Base-by-base conservation (phyloP, 1,284 basidiomycete species). In the Peniophora sp. region DNA sequence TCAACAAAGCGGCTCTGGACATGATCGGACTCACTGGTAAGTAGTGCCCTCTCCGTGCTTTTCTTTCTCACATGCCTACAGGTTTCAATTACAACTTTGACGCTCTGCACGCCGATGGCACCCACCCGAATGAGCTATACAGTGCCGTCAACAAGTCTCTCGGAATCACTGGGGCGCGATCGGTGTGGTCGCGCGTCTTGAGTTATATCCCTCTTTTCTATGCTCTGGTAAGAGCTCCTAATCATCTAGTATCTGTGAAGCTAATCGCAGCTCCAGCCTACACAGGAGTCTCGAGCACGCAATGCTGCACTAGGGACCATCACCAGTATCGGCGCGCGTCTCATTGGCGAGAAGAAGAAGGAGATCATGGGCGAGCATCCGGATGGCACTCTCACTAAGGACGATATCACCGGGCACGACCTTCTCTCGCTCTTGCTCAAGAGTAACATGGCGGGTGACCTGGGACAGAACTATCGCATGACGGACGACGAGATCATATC, bases 401-500 rank as follows among this genome's bases (percentile, higher is more conserved):
- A 52, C 22, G 55, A 58, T n/a, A 46, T 64, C 25, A 52, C 53
- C 16, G 63, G 65, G 5, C 66, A 72, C 3, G 80, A 83, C 61
- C 58, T 84, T 3, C 63, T 84, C 3, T 76, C 73, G 9, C 62
- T 82, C 8, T 63, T 85, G 17, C 73, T 89, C 45, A 71, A 72
- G 45, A 79, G 85, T 8, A 89, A 89, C 58, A 75, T 83, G 70
- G 74, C 77, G 2, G 67, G 71, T 1, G 79, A 84, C 48, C 61
- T 83, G 9, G 71, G 77, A 0, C 75, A 77, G 17, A 71, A 63
- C 25, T 81, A 88, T 57, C 70, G 74, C 39, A 67, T 93, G 70
- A 73, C 73, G 20, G 88, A 92, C 56, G 75, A 80, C 22, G 89
- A 92, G 56, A 81, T 92, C 0, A 59, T 86, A 24, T 79, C 90